Base-by-base conservation (phyloP, 345 rosid species). In the Gossypium longicalyx region DNA sequence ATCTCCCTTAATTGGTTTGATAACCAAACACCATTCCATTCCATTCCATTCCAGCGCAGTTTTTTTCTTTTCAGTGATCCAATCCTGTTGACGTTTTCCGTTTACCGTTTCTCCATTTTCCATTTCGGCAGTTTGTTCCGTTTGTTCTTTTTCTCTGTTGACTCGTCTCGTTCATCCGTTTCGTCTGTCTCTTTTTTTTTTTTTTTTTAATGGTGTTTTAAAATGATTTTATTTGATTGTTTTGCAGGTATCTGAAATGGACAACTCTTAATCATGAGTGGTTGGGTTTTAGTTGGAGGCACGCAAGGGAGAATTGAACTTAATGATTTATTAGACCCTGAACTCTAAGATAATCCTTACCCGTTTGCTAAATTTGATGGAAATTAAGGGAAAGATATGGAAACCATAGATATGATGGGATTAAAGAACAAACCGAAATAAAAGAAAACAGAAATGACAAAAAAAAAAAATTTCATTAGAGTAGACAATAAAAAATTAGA, bases 161-260 rank as follows among this genome's bases (percentile, higher is more conserved):
- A 17, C 16, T 20, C 43, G 23, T 61, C 12, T 23, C 57, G n/a
- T 48, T 57, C 66, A 59, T 73, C 45, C 8, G 61, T 61, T 73
- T 23, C 43, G 44, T 16, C 1, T 73, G 75, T n/a, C 56, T 2
- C 0, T 20, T 16, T 0, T 60, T 17, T 48, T 17, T 23, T 0
- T 23, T 7, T 23, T 22, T 2, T 20, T 57, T 57, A 9, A 20
- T 22, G 3, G 12, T 3, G 0, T 0, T 2, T 20, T 45, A 44
- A 8, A 34, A 60, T 10, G 0, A 20, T 10, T 22, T 72, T 23
- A 12, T 68, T 25, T 51, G 12, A 1, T 52, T 52, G 15, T 59
- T 16, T 72, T 72, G 67, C 75, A 72, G 75, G 75, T 10, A 22
- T 4, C 11, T 23, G 25, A 59, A 5, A 20, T 57, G 20, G 15